phyloP scores from a whole-genome alignment of 257 asterid species.

The Solanum etuberosum region DNA sequence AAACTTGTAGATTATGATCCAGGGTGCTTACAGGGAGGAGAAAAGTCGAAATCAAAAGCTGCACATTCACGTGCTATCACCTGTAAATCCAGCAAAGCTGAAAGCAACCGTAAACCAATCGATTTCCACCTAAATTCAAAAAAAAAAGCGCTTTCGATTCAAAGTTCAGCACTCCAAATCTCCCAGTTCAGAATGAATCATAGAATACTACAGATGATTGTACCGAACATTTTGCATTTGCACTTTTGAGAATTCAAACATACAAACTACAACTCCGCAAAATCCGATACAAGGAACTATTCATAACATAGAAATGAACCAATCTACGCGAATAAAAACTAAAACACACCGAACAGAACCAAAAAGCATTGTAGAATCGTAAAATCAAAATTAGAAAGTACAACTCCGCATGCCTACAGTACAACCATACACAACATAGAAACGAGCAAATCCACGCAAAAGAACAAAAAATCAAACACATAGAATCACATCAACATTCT shows the following conservation, averaged over 20 bases:
- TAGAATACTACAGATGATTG: neutral
- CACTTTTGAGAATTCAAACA: neutral
- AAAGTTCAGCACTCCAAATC: neutral
- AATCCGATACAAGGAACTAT: neutral
- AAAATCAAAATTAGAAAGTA: neutral
- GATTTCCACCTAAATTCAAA: neutral
- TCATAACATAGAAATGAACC: neutral
- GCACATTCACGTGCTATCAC: conserved; percentile 11
- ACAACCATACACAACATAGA: neutral
- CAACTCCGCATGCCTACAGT: neutral
- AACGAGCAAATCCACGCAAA: neutral
- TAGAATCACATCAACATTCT: neutral
- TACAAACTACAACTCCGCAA: neutral
- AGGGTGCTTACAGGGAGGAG: conserved; percentile 10
- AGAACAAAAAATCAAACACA: neutral
- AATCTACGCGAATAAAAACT: neutral
- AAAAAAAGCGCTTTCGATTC: neutral
- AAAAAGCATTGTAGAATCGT: neutral
- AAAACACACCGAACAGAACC: neutral
- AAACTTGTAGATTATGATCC: neutral
- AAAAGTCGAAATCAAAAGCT: conserved; percentile 13
- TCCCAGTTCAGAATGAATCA: neutral
- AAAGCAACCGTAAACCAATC: neutral
- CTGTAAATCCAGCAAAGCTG: conserved; percentile 1
- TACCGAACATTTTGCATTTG: neutral